These are phyloP conservation scores for Hibiscus syriacus DNA, from an alignment of 345 rosid genomes.

Conservation along the genomic window DNA sequence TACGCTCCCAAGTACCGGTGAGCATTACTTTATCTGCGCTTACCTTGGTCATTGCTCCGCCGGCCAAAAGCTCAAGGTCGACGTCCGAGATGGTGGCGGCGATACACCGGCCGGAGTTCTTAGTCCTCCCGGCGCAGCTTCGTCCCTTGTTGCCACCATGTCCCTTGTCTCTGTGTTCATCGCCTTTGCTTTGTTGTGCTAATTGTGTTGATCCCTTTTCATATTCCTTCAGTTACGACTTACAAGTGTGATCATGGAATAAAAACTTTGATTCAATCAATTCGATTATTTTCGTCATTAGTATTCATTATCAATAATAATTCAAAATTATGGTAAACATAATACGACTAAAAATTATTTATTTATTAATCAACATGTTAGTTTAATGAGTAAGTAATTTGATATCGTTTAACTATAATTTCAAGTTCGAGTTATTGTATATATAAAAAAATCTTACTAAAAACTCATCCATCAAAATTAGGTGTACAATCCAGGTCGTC, in stretches of 20 bases:
- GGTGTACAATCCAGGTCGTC: too few relatives aligned
- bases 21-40: constrained; percentile 28
- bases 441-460: too few relatives aligned
- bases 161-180: constrained; percentile 1
- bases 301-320: too few relatives aligned
- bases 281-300: too few relatives aligned
- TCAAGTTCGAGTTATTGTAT: too few relatives aligned
- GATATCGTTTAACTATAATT: too few relatives aligned
- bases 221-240: too few relatives aligned
- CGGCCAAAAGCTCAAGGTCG: constrained; percentile 25
- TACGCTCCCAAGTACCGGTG: constrained; percentile 20
- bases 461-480: too few relatives aligned
- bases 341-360: too few relatives aligned
- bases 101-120: background rate
- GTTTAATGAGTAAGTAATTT: too few relatives aligned
- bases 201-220: background rate
- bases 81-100: background rate
- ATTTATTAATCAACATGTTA: too few relatives aligned
- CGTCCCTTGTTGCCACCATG: constrained; percentile 11
- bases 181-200: constrained; percentile 6
- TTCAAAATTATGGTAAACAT: too few relatives aligned
- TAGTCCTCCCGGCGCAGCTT: constrained; percentile 6
- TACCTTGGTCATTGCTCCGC: constrained; percentile 21
- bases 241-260: background rate
- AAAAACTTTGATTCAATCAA: background rate